A percentile compares a stretch with the other conserved stretches of the same genome.
These are phyloP conservation scores for Nemania sp. DNA, from an alignment of 2,329 filamentous ascomycete genomes.

Conservation along the genomic window DNA sequence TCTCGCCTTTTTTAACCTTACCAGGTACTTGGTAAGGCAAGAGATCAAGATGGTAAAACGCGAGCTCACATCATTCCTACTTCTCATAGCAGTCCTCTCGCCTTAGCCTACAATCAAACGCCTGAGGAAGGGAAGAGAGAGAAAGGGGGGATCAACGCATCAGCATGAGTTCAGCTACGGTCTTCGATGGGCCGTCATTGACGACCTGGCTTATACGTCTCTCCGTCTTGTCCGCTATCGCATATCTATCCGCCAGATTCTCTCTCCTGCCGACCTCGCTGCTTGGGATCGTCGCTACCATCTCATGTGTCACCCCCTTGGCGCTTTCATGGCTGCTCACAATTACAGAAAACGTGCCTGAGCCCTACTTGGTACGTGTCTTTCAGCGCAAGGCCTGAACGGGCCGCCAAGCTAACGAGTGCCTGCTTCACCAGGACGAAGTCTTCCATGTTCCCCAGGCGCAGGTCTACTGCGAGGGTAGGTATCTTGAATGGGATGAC, in stretches of 20 bases:
- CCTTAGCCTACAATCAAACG: too few relatives aligned
- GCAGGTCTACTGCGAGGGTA: slow-evolving; percentile 78
- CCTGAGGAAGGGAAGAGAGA: background rate
- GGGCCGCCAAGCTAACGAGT: too few relatives aligned
- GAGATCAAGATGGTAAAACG: too few relatives aligned
- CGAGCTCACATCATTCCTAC: too few relatives aligned
- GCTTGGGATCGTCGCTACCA: background rate
- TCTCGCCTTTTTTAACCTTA: too few relatives aligned
- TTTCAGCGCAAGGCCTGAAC: too few relatives aligned
- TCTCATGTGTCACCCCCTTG: slow-evolving; percentile 16
- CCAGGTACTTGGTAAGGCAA: too few relatives aligned
- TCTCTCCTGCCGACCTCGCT: background rate
- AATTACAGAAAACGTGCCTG: slow-evolving; percentile 49
- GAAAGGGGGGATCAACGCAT: background rate
- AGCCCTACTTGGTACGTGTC: slow-evolving; percentile 57
- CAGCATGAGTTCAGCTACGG: slow-evolving; percentile 20
- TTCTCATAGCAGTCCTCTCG: too few relatives aligned
- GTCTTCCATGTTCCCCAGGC: slow-evolving; percentile 91
- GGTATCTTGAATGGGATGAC: slow-evolving; percentile 83
- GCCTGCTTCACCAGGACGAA: slow-evolving; percentile 65
- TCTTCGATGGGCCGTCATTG: slow-evolving; percentile 23
- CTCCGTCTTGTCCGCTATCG: slow-evolving; percentile 14
- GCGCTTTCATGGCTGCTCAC: slow-evolving; percentile 45
- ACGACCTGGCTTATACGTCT: slow-evolving; percentile 20
- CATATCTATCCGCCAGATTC: slow-evolving; percentile 4